These are phyloP conservation scores for Zelonia costaricensis DNA, from an alignment of 208 protist genomes.

Conservation along the genomic window DNA sequence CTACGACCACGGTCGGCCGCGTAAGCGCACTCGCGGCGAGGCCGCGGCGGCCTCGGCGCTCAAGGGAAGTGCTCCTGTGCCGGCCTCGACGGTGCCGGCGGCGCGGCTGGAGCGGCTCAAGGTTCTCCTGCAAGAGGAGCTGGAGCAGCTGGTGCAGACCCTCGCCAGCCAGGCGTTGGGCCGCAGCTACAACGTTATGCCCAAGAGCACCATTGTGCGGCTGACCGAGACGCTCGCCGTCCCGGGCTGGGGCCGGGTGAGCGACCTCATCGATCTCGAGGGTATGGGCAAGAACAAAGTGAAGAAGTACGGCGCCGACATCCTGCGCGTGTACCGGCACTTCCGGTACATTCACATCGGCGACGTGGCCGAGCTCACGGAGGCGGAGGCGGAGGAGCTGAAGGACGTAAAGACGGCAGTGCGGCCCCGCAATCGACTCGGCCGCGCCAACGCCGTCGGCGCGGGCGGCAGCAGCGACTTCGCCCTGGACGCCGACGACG, in stretches of 20 bases:
- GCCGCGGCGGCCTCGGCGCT: neutral
- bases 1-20: neutral
- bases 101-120: slow-evolving; percentile 58
- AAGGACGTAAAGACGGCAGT: slow-evolving; percentile 47
- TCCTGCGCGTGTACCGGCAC: slow-evolving; percentile 72
- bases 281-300: slow-evolving; percentile 90
- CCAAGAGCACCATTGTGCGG: slow-evolving; percentile 77
- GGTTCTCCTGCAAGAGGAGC: slow-evolving; percentile 43
- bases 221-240: slow-evolving; percentile 65
- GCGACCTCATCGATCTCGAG: slow-evolving; percentile 78
- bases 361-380: slow-evolving; percentile 70
- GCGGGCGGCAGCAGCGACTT: too few relatives aligned
- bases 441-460: slow-evolving; percentile 21
- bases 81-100: slow-evolving; percentile 36
- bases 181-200: slow-evolving; percentile 86
- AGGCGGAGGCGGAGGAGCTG: slow-evolving; percentile 57
- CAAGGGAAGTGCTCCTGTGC: slow-evolving; percentile 3
- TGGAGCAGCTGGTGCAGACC: slow-evolving; percentile 73
- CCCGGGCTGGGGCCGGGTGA: slow-evolving; percentile 68
- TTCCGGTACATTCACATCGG: slow-evolving; percentile 83
- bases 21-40: slow-evolving; percentile 27
- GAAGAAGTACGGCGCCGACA: slow-evolving; percentile 79
- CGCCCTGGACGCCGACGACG: slow-evolving; percentile 20
- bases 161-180: slow-evolving; percentile 75
- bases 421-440: slow-evolving; percentile 42